Percentiles rank a stretch among this genome's conserved stretches.
Evolutionary conservation across 106 monocot genomes (phyloP).

Genomic region (Triglochin maritima): DNA sequence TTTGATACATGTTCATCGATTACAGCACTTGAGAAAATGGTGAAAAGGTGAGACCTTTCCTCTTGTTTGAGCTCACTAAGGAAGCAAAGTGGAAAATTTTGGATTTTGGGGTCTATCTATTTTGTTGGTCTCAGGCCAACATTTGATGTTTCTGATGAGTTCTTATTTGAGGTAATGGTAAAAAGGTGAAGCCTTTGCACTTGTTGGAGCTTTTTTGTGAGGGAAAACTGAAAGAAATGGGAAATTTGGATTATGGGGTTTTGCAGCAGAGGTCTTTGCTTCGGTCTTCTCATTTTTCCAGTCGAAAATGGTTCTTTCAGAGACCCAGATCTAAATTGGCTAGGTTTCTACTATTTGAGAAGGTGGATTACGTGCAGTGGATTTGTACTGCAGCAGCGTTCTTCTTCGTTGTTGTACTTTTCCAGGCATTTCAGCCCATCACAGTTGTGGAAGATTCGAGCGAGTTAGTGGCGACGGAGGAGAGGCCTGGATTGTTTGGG

Average conservation of each 20-base stretch:
- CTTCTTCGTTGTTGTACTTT: constrained; percentile 26
- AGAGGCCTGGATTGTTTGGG: constrained; percentile 3
- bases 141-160: background rate
- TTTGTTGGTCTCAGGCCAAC: too few relatives aligned
- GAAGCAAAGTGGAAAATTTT: too few relatives aligned
- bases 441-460: constrained; percentile 20
- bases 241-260: constrained; percentile 16
- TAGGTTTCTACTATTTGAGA: constrained; percentile 24
- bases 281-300: background rate
- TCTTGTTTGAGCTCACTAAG: too few relatives aligned
- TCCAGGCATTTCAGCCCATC: constrained; percentile 26
- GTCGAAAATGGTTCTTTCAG: constrained; percentile 9
- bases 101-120: too few relatives aligned
- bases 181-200: background rate
- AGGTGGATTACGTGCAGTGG: constrained; percentile 29
- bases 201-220: background rate
- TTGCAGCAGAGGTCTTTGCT: constrained; percentile 7
- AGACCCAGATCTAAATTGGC: constrained; percentile 25
- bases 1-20: too few relatives aligned
- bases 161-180: background rate
- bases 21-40: too few relatives aligned
- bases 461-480: too few relatives aligned
- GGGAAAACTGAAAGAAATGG: constrained; percentile 9
- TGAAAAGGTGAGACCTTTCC: too few relatives aligned
- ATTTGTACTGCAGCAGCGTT: constrained; percentile 18